Conservation (phyloP, 371 early-diverging fungal species). For the Coemansia sp. region DNA sequence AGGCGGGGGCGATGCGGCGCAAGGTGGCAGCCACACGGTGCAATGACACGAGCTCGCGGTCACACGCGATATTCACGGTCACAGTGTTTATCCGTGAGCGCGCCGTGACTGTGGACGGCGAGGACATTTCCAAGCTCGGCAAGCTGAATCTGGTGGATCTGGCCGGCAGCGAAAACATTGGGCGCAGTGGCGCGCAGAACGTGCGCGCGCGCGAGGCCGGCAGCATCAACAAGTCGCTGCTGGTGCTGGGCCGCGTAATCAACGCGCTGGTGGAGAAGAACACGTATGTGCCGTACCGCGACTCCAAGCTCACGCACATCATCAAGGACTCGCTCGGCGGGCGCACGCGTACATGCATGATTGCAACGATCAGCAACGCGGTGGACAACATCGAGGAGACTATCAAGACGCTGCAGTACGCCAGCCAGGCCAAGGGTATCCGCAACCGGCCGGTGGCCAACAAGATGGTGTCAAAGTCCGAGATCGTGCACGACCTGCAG, state of each 20-base stretch:
- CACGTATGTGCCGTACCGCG: constrained; percentile 88
- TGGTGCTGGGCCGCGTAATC: constrained; percentile 93
- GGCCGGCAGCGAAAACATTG: constrained; percentile 97
- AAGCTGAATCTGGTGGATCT: constrained; percentile 96
- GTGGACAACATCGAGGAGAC: constrained; percentile 82
- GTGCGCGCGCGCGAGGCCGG: constrained; percentile 89
- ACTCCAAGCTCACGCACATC: constrained; percentile 93
- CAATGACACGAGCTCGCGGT: constrained; percentile 90
- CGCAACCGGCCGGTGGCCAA: constrained; percentile 91
- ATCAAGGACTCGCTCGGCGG: constrained; percentile 97
- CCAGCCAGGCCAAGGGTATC: constrained; percentile 91
- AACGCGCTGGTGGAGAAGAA: constrained; percentile 80
- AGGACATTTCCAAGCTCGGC: constrained; percentile 79
- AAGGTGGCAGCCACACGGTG: constrained; percentile 86
- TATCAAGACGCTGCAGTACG: constrained; percentile 92
- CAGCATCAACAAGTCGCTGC: constrained; percentile 84
- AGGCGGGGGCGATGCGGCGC: constrained; percentile 73
- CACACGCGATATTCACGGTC: constrained; percentile 92
- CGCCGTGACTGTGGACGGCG: constrained; percentile 63
- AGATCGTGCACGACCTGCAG: constrained; percentile 72
- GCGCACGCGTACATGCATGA: constrained; percentile 90
- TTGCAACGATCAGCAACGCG: constrained; percentile 90
- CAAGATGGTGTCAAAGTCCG: constrained; percentile 71
- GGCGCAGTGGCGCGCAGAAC: constrained; percentile 87
- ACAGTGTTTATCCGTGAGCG: constrained; percentile 82